Conservation (phyloP, 768 basidiomycete genomes). For the Lactifluus subvellereus region DNA sequence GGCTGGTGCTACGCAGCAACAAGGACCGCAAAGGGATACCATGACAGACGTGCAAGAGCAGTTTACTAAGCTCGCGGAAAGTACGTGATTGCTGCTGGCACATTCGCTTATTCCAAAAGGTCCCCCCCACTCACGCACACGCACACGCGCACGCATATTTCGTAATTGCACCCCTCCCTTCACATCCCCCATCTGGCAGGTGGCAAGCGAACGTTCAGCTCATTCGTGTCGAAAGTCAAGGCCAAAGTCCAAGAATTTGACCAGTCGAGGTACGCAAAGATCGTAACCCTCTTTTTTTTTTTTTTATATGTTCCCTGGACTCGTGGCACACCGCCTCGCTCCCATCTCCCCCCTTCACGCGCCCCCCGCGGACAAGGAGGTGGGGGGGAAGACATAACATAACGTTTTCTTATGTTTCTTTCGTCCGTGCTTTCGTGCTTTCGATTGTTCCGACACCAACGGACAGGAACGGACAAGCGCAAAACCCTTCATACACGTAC, state of each 20-base stretch:
- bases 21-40: constrained; percentile 40
- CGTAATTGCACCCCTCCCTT: background rate
- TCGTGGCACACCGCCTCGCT: background rate
- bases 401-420: too few relatives aligned
- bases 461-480: constrained; percentile 10
- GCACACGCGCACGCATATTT: background rate
- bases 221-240: constrained; percentile 68
- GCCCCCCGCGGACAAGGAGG: background rate
- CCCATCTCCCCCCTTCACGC: background rate
- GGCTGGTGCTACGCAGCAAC: constrained; percentile 20
- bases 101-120: background rate
- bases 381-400: background rate
- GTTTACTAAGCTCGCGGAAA: constrained; percentile 70
- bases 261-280: constrained; percentile 37
- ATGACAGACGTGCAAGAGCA: constrained; percentile 69
- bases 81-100: constrained; percentile 38
- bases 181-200: constrained; percentile 16
- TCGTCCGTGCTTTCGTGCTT: background rate
- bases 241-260: constrained; percentile 83
- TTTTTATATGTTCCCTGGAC: too few relatives aligned
- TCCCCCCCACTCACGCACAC: background rate
- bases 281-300: background rate
- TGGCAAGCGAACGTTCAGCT: constrained; percentile 74
- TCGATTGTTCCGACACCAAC: background rate
- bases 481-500: background rate